A percentile compares a stretch with the other conserved stretches of the same genome.
Evolutionary conservation across 2,329 filamentous ascomycete species (phyloP).

Genomic region (Rutstroemia sydowiana): DNA sequence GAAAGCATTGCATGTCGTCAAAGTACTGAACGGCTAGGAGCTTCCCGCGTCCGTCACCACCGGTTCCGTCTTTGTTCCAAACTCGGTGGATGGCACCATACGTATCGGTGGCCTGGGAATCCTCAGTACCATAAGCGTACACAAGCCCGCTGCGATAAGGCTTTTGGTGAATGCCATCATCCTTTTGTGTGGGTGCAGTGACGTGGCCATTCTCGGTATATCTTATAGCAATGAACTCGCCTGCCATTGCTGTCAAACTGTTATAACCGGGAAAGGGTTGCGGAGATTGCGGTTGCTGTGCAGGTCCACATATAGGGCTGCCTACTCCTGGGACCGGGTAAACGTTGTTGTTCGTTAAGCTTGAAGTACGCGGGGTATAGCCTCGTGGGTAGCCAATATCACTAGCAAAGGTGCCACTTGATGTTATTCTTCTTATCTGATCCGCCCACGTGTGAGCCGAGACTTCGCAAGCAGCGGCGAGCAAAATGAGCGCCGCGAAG

Average conservation of each 20-base stretch:
- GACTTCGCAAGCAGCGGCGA: conserved; percentile 10
- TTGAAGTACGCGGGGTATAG: conserved; percentile 57
- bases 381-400: conserved; percentile 68
- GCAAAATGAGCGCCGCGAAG: conserved; percentile 16
- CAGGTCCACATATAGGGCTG: background rate
- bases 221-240: conserved; percentile 57
- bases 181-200: conserved; percentile 46
- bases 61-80: conserved; percentile 75
- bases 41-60: conserved; percentile 69
- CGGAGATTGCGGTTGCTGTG: conserved; percentile 38
- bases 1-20: conserved; percentile 84
- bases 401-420: conserved; percentile 67
- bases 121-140: conserved; percentile 63
- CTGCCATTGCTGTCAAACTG: conserved; percentile 40
- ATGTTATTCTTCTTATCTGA: conserved; percentile 60
- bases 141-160: conserved; percentile 62
- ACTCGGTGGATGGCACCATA: conserved; percentile 60
- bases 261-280: conserved; percentile 10
- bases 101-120: conserved; percentile 42
- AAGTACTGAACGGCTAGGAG: conserved; percentile 74
- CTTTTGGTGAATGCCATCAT: conserved; percentile 37
- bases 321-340: background rate
- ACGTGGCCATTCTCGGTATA: conserved; percentile 76
- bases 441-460: conserved; percentile 65
- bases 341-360: conserved; percentile 48